Conservation (phyloP, 371 early-diverging fungal genomes). For the Mortierella sp. region DNA sequence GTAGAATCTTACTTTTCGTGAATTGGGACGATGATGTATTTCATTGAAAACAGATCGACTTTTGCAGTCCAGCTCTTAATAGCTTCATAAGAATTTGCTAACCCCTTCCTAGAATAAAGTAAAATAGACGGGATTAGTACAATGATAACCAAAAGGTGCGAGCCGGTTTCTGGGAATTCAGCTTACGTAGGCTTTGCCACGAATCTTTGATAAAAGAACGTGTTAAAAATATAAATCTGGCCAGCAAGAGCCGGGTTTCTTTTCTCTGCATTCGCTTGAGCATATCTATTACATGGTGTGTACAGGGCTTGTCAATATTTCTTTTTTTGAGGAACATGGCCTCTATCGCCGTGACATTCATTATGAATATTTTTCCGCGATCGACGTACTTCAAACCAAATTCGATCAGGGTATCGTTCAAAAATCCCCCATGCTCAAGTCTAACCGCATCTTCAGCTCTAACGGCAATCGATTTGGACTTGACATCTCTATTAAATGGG, state of each 20-base stretch:
- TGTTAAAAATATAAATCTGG: constrained; percentile 46
- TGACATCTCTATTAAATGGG: constrained; percentile 36
- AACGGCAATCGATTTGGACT: constrained; percentile 59
- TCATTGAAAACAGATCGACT: constrained; percentile 70
- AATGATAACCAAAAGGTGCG: neutral
- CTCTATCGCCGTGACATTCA: neutral
- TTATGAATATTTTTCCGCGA: neutral
- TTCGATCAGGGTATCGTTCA: constrained; percentile 73
- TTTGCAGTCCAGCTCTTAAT: constrained; percentile 75
- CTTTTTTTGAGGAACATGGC: no score
- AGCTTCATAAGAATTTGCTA: constrained; percentile 58
- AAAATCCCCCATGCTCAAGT: constrained; percentile 64
- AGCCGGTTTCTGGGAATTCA: neutral
- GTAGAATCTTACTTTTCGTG: constrained; percentile 67
- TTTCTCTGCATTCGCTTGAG: constrained; percentile 25
- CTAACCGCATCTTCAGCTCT: constrained; percentile 60
- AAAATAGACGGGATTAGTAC: neutral
- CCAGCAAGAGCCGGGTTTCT: constrained; percentile 27
- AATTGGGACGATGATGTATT: constrained; percentile 73
- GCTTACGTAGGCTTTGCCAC: constrained; percentile 41
- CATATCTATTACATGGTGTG: constrained; percentile 14
- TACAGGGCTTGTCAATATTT: no score
- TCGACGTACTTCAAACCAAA: constrained; percentile 62
- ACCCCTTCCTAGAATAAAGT: constrained; percentile 24
- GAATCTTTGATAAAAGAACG: constrained; percentile 48